Conservation (phyloP, 345 rosid species). For the Lumnitzera littorea region DNA sequence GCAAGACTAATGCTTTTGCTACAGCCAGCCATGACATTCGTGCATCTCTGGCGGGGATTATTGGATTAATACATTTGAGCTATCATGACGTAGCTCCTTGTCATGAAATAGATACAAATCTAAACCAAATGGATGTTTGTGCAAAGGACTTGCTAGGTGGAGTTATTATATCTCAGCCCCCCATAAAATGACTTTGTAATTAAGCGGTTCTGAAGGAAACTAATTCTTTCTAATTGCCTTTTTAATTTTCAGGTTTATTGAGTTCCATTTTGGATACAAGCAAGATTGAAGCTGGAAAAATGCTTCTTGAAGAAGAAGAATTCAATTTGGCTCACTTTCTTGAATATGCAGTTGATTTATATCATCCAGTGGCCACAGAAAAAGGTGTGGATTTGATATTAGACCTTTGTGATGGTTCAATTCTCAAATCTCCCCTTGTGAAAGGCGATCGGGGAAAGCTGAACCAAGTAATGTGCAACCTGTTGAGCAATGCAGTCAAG, state of each 20-base stretch:
- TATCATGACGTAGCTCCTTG: slow-evolving; percentile 27
- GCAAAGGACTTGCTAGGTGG: slow-evolving; percentile 55
- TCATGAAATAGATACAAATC: slow-evolving; percentile 31
- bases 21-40: slow-evolving; percentile 81
- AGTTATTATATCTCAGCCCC: too few relatives aligned
- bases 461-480: slow-evolving; percentile 50
- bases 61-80: slow-evolving; percentile 43
- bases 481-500: slow-evolving; percentile 76
- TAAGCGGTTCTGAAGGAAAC: neutral
- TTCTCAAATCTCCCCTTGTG: slow-evolving; percentile 35
- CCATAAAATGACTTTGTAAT: neutral
- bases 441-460: slow-evolving; percentile 59
- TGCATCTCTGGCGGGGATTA: slow-evolving; percentile 51
- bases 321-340: slow-evolving; percentile 50
- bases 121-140: slow-evolving; percentile 41
- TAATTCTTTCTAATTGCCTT: neutral
- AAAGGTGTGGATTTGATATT: slow-evolving; percentile 65
- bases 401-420: slow-evolving; percentile 53
- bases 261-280: slow-evolving; percentile 67
- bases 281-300: slow-evolving; percentile 78
- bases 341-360: slow-evolving; percentile 54
- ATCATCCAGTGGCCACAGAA: slow-evolving; percentile 44
- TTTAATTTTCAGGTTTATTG: slow-evolving; percentile 34
- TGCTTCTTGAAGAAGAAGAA: slow-evolving; percentile 62
- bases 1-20: slow-evolving; percentile 64